These are phyloP conservation scores for Neofusicoccum parvum DNA, from an alignment of 2,329 filamentous ascomycete genomes.

Conservation along the genomic window DNA sequence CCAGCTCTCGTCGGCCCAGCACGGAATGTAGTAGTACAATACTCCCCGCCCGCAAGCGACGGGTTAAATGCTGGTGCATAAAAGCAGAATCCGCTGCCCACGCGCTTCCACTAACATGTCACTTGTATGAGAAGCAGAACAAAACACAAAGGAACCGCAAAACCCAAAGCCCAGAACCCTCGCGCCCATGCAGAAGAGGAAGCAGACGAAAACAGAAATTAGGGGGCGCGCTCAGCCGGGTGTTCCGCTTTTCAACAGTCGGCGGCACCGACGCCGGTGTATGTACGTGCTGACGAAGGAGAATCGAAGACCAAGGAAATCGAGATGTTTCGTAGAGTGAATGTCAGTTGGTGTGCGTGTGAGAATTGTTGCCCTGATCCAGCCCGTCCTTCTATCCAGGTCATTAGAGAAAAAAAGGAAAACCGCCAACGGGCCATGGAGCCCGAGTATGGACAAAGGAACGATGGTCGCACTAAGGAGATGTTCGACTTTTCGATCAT, in stretches of 20 bases:
- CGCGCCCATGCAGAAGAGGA: slow-evolving; percentile 14
- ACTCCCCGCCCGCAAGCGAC: slow-evolving; percentile 25
- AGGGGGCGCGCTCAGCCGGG: neutral
- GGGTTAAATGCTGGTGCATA: slow-evolving; percentile 32
- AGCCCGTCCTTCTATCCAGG: slow-evolving; percentile 22
- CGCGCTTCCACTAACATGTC: slow-evolving; percentile 30
- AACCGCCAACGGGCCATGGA: slow-evolving; percentile 8
- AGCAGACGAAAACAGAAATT: slow-evolving; percentile 6
- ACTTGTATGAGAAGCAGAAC: slow-evolving; percentile 41
- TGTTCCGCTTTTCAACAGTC: slow-evolving; percentile 12
- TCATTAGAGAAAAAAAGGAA: slow-evolving; percentile 16
- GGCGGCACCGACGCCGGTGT: slow-evolving; percentile 15
- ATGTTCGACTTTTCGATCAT: slow-evolving; percentile 7
- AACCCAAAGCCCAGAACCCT: slow-evolving; percentile 10
- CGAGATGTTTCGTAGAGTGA: slow-evolving; percentile 18
- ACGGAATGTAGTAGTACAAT: slow-evolving; percentile 23
- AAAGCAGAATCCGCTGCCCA: slow-evolving; percentile 32
- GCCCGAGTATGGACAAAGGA: slow-evolving; percentile 15
- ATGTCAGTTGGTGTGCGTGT: slow-evolving; percentile 20
- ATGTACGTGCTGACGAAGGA: slow-evolving; percentile 12
- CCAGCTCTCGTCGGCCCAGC: slow-evolving; percentile 22
- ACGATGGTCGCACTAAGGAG: slow-evolving; percentile 13
- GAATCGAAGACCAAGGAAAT: slow-evolving; percentile 11
- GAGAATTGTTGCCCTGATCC: slow-evolving; percentile 19
- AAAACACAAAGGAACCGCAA: slow-evolving; percentile 31